Conservation (phyloP, 192 early-diverging fungal genomes). For the Funneliformis geosporum region DNA sequence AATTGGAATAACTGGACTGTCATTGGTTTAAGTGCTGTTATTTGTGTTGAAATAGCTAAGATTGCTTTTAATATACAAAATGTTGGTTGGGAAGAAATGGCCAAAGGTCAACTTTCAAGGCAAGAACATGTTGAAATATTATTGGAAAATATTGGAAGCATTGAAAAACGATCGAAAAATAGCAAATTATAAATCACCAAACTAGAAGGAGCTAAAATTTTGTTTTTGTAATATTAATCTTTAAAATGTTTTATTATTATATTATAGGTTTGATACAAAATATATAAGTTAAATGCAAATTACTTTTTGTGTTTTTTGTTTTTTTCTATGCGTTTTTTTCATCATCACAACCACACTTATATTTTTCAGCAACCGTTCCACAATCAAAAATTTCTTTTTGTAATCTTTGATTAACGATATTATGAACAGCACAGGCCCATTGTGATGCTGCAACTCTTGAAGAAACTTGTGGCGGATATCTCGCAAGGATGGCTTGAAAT, state of each 20-base stretch:
- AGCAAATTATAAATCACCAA: background rate
- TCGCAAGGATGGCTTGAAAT: conserved; percentile 74
- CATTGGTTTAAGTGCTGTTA: background rate
- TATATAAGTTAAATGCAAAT: background rate
- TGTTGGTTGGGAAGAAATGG: background rate
- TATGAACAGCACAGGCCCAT: conserved; percentile 90
- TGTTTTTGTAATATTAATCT: no score
- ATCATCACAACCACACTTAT: conserved; percentile 84
- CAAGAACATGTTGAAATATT: background rate
- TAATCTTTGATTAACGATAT: conserved; percentile 86
- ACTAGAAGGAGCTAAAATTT: no score
- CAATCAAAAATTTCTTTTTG: conserved; percentile 85
- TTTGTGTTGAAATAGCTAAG: background rate
- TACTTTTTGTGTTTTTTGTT: no score
- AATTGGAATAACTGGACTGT: background rate
- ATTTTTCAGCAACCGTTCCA: conserved; percentile 68
- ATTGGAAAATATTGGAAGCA: background rate
- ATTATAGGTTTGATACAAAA: no score
- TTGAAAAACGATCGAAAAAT: background rate
- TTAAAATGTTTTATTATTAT: no score
- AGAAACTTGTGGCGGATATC: conserved; percentile 79
- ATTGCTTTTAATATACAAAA: background rate
- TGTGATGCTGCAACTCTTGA: conserved; percentile 71
- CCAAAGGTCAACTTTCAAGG: background rate
- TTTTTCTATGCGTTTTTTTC: background rate